Conservation (phyloP, 2,329 filamentous ascomycete species). For the Diaporthe aspalathi region DNA sequence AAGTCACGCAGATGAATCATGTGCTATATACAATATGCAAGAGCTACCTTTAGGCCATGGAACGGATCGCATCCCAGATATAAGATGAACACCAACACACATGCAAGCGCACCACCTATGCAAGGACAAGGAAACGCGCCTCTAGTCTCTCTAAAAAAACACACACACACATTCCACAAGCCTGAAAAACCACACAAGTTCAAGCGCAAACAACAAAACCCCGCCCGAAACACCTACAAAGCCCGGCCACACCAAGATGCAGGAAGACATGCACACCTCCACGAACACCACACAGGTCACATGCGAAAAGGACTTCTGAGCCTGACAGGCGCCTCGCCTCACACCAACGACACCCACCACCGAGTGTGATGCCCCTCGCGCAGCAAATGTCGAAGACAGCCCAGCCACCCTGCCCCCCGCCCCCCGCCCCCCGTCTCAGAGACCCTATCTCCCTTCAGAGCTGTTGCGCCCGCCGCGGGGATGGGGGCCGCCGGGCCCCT, state of each 20-base stretch:
- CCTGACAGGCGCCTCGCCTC: background rate
- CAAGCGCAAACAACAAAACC: background rate
- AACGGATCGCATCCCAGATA: background rate
- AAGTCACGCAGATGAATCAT: background rate
- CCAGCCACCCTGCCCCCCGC: background rate
- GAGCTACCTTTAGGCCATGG: background rate
- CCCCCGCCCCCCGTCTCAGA: too few relatives aligned
- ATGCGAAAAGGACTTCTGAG: constrained; percentile 10
- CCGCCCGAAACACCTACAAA: background rate
- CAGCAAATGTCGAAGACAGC: background rate
- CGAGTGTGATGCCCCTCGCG: background rate
- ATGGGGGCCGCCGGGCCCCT: constrained; percentile 14
- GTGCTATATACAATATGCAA: constrained; percentile 7
- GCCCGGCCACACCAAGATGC: constrained; percentile 3
- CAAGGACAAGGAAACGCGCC: background rate
- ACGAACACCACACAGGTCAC: constrained; percentile 14
- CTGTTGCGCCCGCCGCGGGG: constrained; percentile 9
- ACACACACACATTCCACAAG: background rate
- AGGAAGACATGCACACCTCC: background rate
- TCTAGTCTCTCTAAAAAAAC: constrained; percentile 17
- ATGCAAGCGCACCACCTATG: constrained; percentile 26
- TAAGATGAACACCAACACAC: background rate
- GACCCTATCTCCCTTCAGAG: constrained; percentile 15
- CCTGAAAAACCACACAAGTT: background rate
- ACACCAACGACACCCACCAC: background rate